Evolutionary conservation across 257 asterid species (phyloP).

Genomic region (Mitragyna speciosa): DNA sequence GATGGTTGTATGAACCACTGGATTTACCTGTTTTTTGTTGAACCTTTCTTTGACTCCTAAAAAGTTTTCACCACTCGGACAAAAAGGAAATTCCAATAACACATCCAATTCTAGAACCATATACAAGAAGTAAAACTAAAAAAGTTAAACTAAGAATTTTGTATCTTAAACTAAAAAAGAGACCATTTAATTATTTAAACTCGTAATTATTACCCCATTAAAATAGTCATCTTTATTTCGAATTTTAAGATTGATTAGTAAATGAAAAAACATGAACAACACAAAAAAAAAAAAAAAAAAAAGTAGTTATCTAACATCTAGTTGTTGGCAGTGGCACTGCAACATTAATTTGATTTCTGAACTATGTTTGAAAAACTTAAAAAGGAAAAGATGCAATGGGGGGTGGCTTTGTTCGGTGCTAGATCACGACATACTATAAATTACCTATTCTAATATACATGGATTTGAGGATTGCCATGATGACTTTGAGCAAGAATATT

Average conservation of each 20-base stretch:
- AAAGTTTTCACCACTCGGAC: neutral
- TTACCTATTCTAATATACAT: neutral
- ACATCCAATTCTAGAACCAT: no score
- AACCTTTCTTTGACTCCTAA: neutral
- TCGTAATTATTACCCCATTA: neutral
- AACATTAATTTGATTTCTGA: neutral
- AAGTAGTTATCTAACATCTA: constrained; percentile 10
- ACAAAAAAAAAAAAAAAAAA: neutral
- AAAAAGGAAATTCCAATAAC: neutral
- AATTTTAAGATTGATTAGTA: neutral
- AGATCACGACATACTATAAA: neutral
- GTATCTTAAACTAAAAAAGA: neutral
- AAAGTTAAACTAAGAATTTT: no score
- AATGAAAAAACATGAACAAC: neutral
- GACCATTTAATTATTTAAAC: neutral
- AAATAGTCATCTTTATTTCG: neutral
- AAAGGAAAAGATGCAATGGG: constrained; percentile 45
- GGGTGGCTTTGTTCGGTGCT: constrained; percentile 20
- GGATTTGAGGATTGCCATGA: constrained; percentile 7
- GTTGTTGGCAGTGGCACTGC: neutral
- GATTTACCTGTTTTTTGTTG: neutral
- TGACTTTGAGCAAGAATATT: constrained; percentile 4
- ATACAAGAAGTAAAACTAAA: no score
- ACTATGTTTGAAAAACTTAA: constrained; percentile 39
- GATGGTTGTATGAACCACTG: neutral